phyloP scores from a whole-genome alignment of 306 rosid species.

The Dalbergia oliveri region DNA sequence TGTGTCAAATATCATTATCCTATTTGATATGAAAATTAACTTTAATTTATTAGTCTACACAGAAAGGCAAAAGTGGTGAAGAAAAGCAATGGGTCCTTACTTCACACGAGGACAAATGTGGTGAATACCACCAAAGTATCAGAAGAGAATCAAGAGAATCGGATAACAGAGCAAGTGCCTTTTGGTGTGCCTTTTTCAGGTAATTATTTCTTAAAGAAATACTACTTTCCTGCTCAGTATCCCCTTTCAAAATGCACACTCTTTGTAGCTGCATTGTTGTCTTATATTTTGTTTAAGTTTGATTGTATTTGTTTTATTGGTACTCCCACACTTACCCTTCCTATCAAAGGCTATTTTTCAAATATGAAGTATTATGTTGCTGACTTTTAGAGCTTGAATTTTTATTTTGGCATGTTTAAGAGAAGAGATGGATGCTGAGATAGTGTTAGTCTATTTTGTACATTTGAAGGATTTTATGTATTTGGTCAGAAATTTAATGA shows the following conservation, averaged over 20 bases:
- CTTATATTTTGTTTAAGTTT: conserved; percentile 15
- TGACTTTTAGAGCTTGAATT: conserved; percentile 15
- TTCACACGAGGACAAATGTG: conserved; percentile 52
- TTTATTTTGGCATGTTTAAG: conserved; percentile 20
- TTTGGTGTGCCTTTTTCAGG: conserved; percentile 66
- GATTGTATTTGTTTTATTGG: not conserved
- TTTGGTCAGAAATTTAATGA: conserved; percentile 19
- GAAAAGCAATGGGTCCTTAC: conserved; percentile 54
- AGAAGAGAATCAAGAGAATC: conserved; percentile 52
- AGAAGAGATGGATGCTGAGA: not conserved
- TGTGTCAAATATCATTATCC: conserved; percentile 8
- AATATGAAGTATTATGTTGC: not conserved
- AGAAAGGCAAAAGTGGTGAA: conserved; percentile 87
- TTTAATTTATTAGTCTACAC: conserved; percentile 42
- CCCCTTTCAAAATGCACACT: conserved; percentile 28
- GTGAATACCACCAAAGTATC: conserved; percentile 53
- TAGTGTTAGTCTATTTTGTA: conserved; percentile 15
- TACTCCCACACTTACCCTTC: not conserved
- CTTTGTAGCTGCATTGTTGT: conserved; percentile 19
- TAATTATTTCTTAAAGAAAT: conserved; percentile 42
- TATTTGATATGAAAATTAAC: conserved; percentile 36
- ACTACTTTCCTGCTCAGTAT: not conserved
- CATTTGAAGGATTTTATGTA: not conserved
- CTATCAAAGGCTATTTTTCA: not conserved
- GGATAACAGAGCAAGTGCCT: conserved; percentile 52